Conservation (phyloP, 169 alveolate species). For the Eimeria maxima region DNA sequence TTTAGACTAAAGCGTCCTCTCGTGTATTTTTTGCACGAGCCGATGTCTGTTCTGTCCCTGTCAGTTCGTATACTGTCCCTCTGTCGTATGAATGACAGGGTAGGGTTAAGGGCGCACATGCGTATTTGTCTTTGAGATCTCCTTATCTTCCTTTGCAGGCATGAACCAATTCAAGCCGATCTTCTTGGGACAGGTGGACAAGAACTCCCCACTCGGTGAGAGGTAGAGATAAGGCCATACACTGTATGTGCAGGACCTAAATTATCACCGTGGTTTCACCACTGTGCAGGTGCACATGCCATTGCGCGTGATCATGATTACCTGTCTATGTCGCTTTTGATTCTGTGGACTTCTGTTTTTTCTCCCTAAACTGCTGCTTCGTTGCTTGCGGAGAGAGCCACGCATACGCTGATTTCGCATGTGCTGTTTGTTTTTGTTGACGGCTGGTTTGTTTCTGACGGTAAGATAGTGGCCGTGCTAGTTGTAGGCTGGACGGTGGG, state of each 20-base stretch:
- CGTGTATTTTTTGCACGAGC: no score
- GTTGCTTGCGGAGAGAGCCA: no score
- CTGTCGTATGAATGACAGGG: no score
- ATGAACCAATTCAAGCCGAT: slow-evolving; percentile 96
- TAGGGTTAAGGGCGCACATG: background rate
- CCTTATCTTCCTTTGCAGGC: slow-evolving; percentile 85
- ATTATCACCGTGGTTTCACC: background rate
- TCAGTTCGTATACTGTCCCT: background rate
- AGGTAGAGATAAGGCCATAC: background rate
- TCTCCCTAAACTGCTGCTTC: background rate
- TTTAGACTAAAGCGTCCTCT: background rate
- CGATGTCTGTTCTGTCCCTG: background rate
- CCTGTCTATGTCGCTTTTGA: no score
- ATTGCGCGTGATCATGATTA: no score
- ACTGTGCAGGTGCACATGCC: background rate
- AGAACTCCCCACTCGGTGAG: slow-evolving; percentile 93
- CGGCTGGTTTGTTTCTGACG: background rate
- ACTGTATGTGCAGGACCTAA: background rate
- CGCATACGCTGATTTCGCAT: background rate
- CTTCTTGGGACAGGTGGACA: slow-evolving; percentile 94
- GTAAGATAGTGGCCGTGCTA: background rate
- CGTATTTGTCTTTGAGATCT: background rate
- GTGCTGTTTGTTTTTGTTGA: background rate
- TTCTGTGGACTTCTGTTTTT: background rate
- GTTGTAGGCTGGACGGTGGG: background rate